Base-by-base conservation (phyloP, 139 green algal species). In the Tetradesmus lagerheimii region DNA sequence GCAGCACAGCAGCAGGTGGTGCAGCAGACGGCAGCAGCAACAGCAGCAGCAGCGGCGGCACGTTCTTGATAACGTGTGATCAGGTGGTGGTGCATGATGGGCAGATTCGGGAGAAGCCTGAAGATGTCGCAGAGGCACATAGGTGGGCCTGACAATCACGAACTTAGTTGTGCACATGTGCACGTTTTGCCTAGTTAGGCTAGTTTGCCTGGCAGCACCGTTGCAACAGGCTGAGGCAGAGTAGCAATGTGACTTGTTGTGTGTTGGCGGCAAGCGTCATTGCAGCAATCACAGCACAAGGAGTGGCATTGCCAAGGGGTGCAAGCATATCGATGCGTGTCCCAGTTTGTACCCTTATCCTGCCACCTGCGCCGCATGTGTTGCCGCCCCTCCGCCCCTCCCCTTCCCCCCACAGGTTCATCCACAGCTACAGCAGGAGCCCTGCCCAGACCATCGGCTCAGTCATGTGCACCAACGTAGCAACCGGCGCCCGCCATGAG, bases 71-170 rank as follows among this genome's bases (percentile, higher is more conserved):
- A 78, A 93, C 90, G 1, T 93, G 89, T 75, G 90, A 90, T 29
- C 95, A 98, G 85, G 96, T 98, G 8, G 96, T 98, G 53, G 91
- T 98, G 66, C 93, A 96, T 77, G 89, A 97, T 64, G 94, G 86
- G 3, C 35, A 35, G 20, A 96, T 98, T 6, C 90, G 95, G 25
- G 96, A 98, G 86, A 98, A 98, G 92, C 96, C 96, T 0, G 87
- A 94, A 29, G 92, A 87, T 39, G 83, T 81, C 47, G 92, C 91
- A 38, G 90, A 98, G 87, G 94, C 91, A 31, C 79, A 92, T 45
- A 88, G 83, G 83, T 88, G 29, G 31, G 83, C 12, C 12, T 62
- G 47, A 2, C 47, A 62, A n/a, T n/a, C n/a, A n/a, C n/a, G 5
- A 16, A 20, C 6, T 20, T 2, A 23, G 4, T 62, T 62, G 47